Percentiles rank a stretch among this genome's conserved stretches.
These are phyloP conservation scores for Fusarium decemcellulare DNA, from an alignment of 2,329 filamentous ascomycete genomes.

Conservation along the genomic window DNA sequence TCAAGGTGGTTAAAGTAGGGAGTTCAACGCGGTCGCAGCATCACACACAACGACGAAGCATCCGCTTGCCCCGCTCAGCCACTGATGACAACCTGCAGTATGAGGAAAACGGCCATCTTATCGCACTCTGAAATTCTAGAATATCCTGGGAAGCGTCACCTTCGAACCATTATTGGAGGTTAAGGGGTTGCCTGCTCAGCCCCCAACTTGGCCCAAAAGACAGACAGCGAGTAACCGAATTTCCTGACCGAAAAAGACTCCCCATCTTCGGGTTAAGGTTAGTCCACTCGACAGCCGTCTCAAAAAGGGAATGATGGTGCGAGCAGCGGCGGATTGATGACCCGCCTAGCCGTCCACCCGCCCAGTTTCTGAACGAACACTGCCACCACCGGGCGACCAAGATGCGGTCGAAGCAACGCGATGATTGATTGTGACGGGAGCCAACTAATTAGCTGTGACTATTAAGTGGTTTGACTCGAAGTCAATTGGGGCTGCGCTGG, in stretches of 20 bases:
- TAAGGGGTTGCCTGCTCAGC: conserved; percentile 3
- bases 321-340: conserved; percentile 50
- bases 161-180: not conserved
- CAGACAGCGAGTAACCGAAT: not conserved
- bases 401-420: not conserved
- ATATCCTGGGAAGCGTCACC: not conserved
- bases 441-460: not conserved
- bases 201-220: not conserved
- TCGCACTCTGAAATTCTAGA: not conserved
- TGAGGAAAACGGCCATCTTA: not conserved
- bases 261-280: conserved; percentile 7
- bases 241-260: not conserved
- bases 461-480: not conserved
- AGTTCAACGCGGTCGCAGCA: not conserved
- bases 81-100: not conserved
- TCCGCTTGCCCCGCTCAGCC: not conserved
- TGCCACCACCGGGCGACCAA: conserved; percentile 35
- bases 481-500: conserved; percentile 20
- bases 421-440: not conserved
- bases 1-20: not conserved
- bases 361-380: conserved; percentile 13
- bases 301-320: conserved; percentile 37
- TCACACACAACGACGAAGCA: not conserved
- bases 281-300: not conserved
- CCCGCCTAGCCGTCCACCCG: conserved; percentile 38